These are phyloP conservation scores for Nitzschia sp. DNA, from an alignment of 108 stramenopile species.

Conservation along the genomic window DNA sequence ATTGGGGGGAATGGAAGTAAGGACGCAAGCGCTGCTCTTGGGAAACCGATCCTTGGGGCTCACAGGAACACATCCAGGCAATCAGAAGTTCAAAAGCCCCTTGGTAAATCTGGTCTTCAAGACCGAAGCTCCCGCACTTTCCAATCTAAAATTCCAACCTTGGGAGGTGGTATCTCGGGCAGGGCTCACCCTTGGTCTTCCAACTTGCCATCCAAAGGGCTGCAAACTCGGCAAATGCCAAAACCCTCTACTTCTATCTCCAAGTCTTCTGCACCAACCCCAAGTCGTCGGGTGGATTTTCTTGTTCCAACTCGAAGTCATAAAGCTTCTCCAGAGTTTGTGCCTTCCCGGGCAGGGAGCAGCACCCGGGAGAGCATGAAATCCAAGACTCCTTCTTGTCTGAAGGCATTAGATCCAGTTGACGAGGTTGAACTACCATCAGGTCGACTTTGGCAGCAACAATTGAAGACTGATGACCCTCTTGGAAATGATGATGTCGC, in stretches of 20 bases:
- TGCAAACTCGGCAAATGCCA: neutral
- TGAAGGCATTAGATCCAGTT: conserved; percentile 14
- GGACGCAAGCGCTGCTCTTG: neutral
- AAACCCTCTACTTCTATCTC: neutral
- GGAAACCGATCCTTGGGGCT: too few species aligned
- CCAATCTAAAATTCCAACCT: conserved; percentile 12
- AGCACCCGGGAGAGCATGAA: neutral
- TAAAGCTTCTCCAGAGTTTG: neutral
- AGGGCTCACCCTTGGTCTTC: conserved; percentile 11
- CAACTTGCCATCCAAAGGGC: neutral
- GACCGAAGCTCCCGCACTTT: neutral
- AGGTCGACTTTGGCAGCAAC: conserved; percentile 38
- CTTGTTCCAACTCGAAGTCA: conserved; percentile 3
- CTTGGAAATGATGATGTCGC: conserved; percentile 23
- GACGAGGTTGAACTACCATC: conserved; percentile 41
- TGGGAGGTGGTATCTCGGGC: neutral
- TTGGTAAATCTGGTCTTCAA: too few species aligned
- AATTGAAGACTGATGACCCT: conserved; percentile 25
- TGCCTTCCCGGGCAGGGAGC: neutral
- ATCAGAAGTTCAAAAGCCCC: too few species aligned
- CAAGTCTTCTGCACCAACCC: neutral
- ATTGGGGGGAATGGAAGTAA: neutral
- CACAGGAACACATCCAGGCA: too few species aligned
- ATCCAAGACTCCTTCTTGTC: neutral
- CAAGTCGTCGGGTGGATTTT: conserved; percentile 2